These are phyloP conservation scores for Colletotrichum liaoningense DNA, from an alignment of 2,329 filamentous ascomycete genomes.

Conservation along the genomic window DNA sequence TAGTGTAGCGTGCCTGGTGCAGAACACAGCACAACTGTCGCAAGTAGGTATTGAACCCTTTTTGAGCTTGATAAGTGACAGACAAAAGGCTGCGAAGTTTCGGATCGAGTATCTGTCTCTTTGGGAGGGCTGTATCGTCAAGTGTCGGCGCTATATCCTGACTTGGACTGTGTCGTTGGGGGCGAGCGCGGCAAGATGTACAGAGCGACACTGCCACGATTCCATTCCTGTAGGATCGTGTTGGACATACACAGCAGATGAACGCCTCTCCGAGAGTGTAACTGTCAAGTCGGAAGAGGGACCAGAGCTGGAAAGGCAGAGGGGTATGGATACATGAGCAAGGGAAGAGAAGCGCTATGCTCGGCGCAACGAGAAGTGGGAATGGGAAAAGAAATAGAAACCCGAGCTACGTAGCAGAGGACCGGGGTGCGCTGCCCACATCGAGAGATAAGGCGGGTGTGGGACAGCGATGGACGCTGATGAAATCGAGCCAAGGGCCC, in stretches of 20 bases:
- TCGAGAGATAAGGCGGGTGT: conserved; percentile 29
- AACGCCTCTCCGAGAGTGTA: not conserved
- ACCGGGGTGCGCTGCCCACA: conserved; percentile 24
- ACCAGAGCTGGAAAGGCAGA: not conserved
- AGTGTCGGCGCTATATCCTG: conserved; percentile 11
- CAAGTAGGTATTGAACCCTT: not conserved
- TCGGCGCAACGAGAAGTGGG: conserved; percentile 11
- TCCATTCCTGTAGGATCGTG: conserved; percentile 29
- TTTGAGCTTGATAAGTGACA: not conserved
- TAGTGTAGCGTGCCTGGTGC: not conserved
- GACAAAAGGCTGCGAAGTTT: not conserved
- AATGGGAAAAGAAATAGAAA: conserved; percentile 34
- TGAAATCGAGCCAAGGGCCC: conserved; percentile 32
- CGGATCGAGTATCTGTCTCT: not conserved
- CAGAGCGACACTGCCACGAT: conserved; percentile 16
- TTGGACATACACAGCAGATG: not conserved
- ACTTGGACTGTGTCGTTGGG: not conserved
- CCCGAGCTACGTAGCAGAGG: conserved; percentile 15
- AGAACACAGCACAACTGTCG: not conserved
- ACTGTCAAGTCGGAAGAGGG: not conserved
- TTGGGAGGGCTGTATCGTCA: not conserved
- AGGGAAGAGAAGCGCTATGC: not conserved
- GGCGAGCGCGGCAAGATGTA: conserved; percentile 7
- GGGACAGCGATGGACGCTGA: conserved; percentile 29
- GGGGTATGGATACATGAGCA: not conserved